Evolutionary conservation across 805 yeast species (phyloP), one percentile per base, ranked within the genome.

Genomic region (Lachancea mirantina): DNA sequence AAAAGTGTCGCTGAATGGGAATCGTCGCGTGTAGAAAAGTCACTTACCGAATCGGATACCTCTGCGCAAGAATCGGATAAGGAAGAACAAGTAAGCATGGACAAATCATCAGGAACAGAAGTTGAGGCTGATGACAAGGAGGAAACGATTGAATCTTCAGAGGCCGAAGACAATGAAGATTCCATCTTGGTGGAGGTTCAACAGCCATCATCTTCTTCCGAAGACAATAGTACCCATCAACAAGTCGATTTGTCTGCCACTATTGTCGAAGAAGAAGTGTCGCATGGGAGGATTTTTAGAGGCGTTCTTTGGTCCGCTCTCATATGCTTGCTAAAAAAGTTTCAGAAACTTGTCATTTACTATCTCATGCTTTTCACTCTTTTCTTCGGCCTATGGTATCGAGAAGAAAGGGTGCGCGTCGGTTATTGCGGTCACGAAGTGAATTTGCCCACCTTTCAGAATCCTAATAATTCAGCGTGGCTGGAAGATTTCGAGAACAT

Each of bases 401-500:
- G 82, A 28, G 78, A 78, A 39, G 79, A 81, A 50, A 67, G 71
- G 24, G 45, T 70, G 9, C 59, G 72, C 20, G 66, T 74, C 25
- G 95, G 95, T 0, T 85, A 74, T 53, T 85, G 95, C 62, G 87
- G 87, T 0, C 59, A 66, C 20, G 82, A 78, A 46, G 60, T 74
- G 9, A 41, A 64, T 40, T 57, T 59, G 29, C 66, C 68, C 13
- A 64, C 70, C 5, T 57, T 71, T 32, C 50, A 49, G 15, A 49
- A 43, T 11, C 39, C 47, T 3, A 47, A 53, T 5, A 45, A 52
- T 4, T 57, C 59, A 19, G 47, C 56, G 0, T 47, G 54, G 28
- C 38, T 73, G 17, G 43, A 54, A 3, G 30, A 45, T 7, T 22
- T 67, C 7, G 83, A 80, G 24, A 46, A 55, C 0, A 57, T 62